Base-by-base conservation (phyloP, 1,284 basidiomycete species). In the Somion occarium region DNA sequence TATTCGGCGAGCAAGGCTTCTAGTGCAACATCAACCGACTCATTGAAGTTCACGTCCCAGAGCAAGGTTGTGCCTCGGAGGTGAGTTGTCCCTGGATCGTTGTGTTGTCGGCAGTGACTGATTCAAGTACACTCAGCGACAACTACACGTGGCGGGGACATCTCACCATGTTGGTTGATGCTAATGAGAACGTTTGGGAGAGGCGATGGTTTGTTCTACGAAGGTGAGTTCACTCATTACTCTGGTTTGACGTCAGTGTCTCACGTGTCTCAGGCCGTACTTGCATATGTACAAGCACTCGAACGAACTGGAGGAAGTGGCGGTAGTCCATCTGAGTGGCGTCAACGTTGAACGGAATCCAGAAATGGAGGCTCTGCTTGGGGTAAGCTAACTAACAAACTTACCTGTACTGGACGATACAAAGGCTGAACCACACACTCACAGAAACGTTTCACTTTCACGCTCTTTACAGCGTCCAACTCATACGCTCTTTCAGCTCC, bases 321-420 rank as follows among this genome's bases (percentile, higher is more conserved):
- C 85, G 34, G 76, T 97, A 49, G 86, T 98, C 64, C 92, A 91
- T 64, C 78, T 98, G 44, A 79, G 75, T 22, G 87, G 87, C 27
- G 90, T 94, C 42, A 90, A 91, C 57, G 85, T 98, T 15, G 90
- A 93, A 63, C 82, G 82, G 56, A 93, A 91, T 62, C 83, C 89
- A 23, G 88, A 90, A 58, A 92, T 98, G 65, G 92, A 95, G 69
- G 70, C 73, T 39, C 76, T 98, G 52, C 79, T 97, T 43, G 90
- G 87, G 62, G 93, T 95, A 67, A 69, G 91, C 69, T 20, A 19
- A n/a, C n/a, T n/a, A n/a, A n/a, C 38, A 23, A 15, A 30, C n/a
- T n/a, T n/a, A n/a, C n/a, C n/a, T n/a, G n/a, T n/a, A n/a, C n/a
- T n/a, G n/a, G n/a, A n/a, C n/a, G n/a, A n/a, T n/a, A n/a, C n/a